Evolutionary conservation across 2,329 filamentous ascomycete genomes (phyloP).

Genomic region (Ceratocystis eucalypticola): DNA sequence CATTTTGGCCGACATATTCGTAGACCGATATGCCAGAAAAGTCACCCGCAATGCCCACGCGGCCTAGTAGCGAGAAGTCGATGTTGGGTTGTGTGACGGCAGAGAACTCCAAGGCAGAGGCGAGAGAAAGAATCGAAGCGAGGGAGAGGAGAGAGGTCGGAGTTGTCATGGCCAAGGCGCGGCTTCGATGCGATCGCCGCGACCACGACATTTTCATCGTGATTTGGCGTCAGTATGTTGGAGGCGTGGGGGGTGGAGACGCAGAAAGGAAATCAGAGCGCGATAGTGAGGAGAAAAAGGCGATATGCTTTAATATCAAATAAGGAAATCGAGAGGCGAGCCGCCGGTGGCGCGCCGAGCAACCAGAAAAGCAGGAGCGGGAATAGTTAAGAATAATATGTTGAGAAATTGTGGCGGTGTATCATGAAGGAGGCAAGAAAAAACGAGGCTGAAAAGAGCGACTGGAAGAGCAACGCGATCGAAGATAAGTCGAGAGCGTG

Average conservation of each 20-base stretch:
- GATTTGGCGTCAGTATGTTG: conserved; percentile 6
- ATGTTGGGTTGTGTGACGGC: conserved; percentile 56
- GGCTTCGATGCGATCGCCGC: conserved; percentile 14
- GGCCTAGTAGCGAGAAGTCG: conserved; percentile 64
- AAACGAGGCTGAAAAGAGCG: conserved; percentile 15
- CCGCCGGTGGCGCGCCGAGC: conserved; percentile 14
- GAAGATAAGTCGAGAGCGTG: neutral
- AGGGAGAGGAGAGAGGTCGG: conserved; percentile 13
- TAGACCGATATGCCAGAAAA: conserved; percentile 88
- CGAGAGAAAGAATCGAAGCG: conserved; percentile 17
- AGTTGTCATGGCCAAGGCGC: conserved; percentile 10
- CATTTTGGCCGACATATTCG: conserved; percentile 66
- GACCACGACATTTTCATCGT: conserved; percentile 18
- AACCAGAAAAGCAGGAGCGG: conserved; percentile 4
- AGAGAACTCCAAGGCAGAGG: conserved; percentile 43
- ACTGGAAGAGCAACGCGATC: conserved; percentile 4
- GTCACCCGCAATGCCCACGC: conserved; percentile 74
- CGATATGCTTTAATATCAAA: neutral
- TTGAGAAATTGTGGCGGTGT: conserved; percentile 18
- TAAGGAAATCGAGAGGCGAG: conserved; percentile 17
- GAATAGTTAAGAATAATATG: conserved; percentile 11
- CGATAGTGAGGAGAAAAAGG: neutral
- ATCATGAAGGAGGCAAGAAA: neutral
- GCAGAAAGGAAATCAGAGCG: neutral
- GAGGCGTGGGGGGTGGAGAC: neutral